Evolutionary conservation across 805 yeast genomes (phyloP).

Genomic region (Zygosaccharomyces bailii): DNA sequence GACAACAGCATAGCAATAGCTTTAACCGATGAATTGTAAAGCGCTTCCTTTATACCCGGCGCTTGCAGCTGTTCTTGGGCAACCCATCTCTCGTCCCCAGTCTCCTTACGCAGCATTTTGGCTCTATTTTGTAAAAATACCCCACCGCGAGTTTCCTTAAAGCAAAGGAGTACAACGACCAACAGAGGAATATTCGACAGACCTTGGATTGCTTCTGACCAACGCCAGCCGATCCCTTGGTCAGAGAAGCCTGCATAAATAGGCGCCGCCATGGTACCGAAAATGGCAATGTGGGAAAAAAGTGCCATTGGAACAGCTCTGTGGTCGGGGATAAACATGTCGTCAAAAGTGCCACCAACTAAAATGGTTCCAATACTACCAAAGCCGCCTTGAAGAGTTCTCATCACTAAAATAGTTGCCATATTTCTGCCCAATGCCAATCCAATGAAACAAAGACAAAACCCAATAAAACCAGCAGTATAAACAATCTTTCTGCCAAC

Average conservation of each 20-base stretch:
- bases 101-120: slow-evolving; percentile 5
- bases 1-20: slow-evolving; percentile 1
- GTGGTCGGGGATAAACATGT: slow-evolving; percentile 2
- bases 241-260: slow-evolving; percentile 5
- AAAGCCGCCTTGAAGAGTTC: neutral
- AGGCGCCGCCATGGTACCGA: slow-evolving; percentile 6
- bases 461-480: neutral
- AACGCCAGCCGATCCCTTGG: slow-evolving; percentile 4
- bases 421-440: slow-evolving; percentile 1
- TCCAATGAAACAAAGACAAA: slow-evolving; percentile 6
- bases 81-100: slow-evolving; percentile 7
- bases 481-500: slow-evolving; percentile 2
- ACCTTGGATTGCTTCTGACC: slow-evolving; percentile 5
- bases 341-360: slow-evolving; percentile 7
- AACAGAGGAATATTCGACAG: slow-evolving; percentile 2
- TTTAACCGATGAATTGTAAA: slow-evolving; percentile 5
- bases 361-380: slow-evolving; percentile 4
- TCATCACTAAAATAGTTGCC: slow-evolving; percentile 3
- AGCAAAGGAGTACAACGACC: neutral
- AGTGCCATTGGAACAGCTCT: slow-evolving; percentile 5
- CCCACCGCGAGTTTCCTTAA: slow-evolving; percentile 7
- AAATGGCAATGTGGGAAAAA: slow-evolving; percentile 1
- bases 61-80: slow-evolving; percentile 4
- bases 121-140: slow-evolving; percentile 5
- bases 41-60: slow-evolving; percentile 4